phyloP scores from a whole-genome alignment of 1,284 basidiomycete genomes.

The Ganoderma lucidum region DNA sequence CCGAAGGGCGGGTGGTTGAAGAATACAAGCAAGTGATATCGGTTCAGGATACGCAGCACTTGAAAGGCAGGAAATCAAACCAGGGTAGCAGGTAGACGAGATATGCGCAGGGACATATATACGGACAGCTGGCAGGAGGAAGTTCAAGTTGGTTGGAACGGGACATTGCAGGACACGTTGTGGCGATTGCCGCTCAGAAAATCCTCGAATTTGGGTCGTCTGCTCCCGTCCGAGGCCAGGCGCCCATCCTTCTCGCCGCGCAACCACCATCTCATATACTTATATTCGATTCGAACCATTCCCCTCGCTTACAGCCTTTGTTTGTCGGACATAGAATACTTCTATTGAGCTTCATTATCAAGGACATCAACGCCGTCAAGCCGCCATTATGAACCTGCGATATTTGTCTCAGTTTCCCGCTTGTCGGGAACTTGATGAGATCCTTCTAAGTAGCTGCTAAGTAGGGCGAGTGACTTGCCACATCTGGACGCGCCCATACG shows the following conservation, averaged over 20 bases:
- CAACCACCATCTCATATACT: neutral
- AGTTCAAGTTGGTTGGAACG: slow-evolving; percentile 20
- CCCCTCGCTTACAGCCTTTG: neutral
- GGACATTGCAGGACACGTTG: slow-evolving; percentile 35
- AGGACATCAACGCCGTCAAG: neutral
- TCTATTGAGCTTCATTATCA: neutral
- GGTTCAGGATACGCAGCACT: slow-evolving; percentile 2
- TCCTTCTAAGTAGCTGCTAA: neutral
- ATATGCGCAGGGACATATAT: slow-evolving; percentile 27
- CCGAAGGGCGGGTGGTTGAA: neutral
- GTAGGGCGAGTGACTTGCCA: neutral
- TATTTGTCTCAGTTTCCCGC: neutral
- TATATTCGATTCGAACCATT: neutral
- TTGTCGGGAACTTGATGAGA: neutral
- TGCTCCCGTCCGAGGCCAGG: neutral
- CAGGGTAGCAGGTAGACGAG: neutral
- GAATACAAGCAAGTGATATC: neutral
- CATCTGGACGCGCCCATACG: neutral
- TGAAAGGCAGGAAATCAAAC: slow-evolving; percentile 15
- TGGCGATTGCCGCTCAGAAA: slow-evolving; percentile 34
- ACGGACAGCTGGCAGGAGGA: slow-evolving; percentile 21
- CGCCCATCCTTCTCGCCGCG: neutral
- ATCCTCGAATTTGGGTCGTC: slow-evolving; percentile 15
- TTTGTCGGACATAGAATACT: neutral
- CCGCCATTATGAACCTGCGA: neutral